phyloP scores from a whole-genome alignment of 2,329 filamentous ascomycete genomes.

The Microsporum ferrugineum region DNA sequence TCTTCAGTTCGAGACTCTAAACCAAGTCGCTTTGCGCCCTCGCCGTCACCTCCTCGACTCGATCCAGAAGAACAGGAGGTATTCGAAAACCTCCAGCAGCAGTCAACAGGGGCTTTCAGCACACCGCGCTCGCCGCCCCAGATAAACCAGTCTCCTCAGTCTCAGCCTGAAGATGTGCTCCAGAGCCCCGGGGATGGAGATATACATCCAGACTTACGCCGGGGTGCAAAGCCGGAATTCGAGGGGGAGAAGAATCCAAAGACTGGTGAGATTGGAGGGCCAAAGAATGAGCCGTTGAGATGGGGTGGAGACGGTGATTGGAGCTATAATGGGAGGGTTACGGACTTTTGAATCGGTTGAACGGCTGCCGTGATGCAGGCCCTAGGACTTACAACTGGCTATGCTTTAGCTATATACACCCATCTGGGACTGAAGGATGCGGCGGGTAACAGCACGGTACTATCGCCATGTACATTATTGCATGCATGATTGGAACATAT shows the following conservation, averaged over 20 bases:
- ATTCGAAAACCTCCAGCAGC: slow-evolving; percentile 73
- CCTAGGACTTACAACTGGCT: background rate
- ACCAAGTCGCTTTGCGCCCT: slow-evolving; percentile 20
- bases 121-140: slow-evolving; percentile 39
- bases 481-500: background rate
- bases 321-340: slow-evolving; percentile 91
- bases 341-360: slow-evolving; percentile 56
- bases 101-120: slow-evolving; percentile 65
- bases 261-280: slow-evolving; percentile 90
- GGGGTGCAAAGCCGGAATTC: slow-evolving; percentile 80
- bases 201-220: slow-evolving; percentile 57
- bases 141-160: slow-evolving; percentile 36
- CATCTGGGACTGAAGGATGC: background rate
- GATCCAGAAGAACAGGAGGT: slow-evolving; percentile 81
- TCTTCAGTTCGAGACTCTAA: slow-evolving; percentile 17
- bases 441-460: background rate
- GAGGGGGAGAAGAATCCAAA: slow-evolving; percentile 82
- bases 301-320: slow-evolving; percentile 72
- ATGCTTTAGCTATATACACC: background rate
- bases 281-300: slow-evolving; percentile 89
- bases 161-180: slow-evolving; percentile 19
- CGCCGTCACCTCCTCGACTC: slow-evolving; percentile 69
- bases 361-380: no score
- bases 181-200: slow-evolving; percentile 44
- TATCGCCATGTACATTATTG: background rate